These are phyloP conservation scores for Colletotrichum eremochloae DNA, from an alignment of 2,329 filamentous ascomycete genomes.

Conservation along the genomic window DNA sequence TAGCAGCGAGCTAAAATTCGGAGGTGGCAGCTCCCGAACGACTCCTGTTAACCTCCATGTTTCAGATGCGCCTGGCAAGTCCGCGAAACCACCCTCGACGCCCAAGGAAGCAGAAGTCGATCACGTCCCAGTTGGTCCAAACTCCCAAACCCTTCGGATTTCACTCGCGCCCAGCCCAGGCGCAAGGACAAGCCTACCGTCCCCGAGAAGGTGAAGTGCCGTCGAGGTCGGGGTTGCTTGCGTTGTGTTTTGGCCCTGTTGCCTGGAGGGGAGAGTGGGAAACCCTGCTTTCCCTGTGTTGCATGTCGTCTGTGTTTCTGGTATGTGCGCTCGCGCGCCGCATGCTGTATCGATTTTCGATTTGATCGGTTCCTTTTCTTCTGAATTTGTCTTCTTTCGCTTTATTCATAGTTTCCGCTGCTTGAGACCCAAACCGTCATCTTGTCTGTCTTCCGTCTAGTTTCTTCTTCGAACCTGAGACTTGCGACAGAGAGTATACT, in stretches of 20 bases:
- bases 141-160: constrained; percentile 42
- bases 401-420: not conserved
- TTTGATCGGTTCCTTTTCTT: constrained; percentile 20
- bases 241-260: constrained; percentile 28
- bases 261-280: constrained; percentile 32
- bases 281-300: constrained; percentile 39
- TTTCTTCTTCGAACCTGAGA: constrained; percentile 1
- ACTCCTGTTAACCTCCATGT: constrained; percentile 42
- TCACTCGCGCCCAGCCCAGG: constrained; percentile 40
- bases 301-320: constrained; percentile 41
- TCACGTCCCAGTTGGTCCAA: constrained; percentile 48
- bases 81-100: constrained; percentile 40
- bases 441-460: constrained; percentile 9
- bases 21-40: constrained; percentile 51
- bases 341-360: constrained; percentile 27
- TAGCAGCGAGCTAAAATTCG: constrained; percentile 44
- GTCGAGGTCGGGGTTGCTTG: constrained; percentile 35
- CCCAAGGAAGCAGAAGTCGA: constrained; percentile 41
- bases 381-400: not conserved
- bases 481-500: not conserved
- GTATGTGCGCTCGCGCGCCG: constrained; percentile 35
- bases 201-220: constrained; percentile 11
- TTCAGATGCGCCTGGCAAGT: constrained; percentile 42
- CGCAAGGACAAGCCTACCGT: constrained; percentile 37
- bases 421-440: not conserved